Conservation (phyloP, 306 rosid genomes). For the Trifolium repens region DNA sequence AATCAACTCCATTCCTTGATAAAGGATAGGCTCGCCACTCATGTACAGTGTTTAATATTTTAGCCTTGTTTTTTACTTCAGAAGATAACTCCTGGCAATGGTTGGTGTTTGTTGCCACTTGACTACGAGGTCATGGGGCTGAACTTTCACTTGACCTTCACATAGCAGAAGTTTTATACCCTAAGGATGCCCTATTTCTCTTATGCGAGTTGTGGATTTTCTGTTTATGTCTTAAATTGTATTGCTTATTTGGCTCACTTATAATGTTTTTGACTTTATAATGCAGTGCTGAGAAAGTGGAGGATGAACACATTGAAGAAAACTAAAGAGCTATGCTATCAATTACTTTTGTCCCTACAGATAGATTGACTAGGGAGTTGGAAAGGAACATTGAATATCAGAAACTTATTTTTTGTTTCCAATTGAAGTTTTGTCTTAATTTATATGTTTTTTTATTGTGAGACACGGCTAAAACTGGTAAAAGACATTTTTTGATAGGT, state of each 20-base stretch:
- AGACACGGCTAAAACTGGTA: conserved; percentile 36
- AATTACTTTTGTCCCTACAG: conserved; percentile 38
- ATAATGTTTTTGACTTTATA: conserved; percentile 30
- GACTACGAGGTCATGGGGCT: background rate
- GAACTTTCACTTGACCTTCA: background rate
- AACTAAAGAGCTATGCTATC: conserved; percentile 48
- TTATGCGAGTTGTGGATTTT: conserved; percentile 6
- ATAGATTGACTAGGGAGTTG: conserved; percentile 39
- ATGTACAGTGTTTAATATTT: background rate
- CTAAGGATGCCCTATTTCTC: background rate
- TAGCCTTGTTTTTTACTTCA: background rate
- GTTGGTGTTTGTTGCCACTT: background rate
- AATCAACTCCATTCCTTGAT: conserved; percentile 1
- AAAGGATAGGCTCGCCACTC: background rate
- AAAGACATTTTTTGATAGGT: conserved; percentile 62
- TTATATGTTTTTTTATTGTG: conserved; percentile 43
- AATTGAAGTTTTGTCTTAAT: conserved; percentile 49
- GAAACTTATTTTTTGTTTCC: conserved; percentile 36
- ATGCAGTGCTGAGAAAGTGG: conserved; percentile 78
- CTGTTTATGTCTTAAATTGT: conserved; percentile 14
- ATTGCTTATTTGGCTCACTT: conserved; percentile 6
- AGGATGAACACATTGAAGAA: conserved; percentile 57
- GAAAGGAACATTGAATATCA: conserved; percentile 41
- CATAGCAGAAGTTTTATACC: background rate
- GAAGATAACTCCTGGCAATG: background rate